These are phyloP conservation scores for Vitis hybrid DNA, from an alignment of 177 flowering plant genomes.

Conservation along the genomic window DNA sequence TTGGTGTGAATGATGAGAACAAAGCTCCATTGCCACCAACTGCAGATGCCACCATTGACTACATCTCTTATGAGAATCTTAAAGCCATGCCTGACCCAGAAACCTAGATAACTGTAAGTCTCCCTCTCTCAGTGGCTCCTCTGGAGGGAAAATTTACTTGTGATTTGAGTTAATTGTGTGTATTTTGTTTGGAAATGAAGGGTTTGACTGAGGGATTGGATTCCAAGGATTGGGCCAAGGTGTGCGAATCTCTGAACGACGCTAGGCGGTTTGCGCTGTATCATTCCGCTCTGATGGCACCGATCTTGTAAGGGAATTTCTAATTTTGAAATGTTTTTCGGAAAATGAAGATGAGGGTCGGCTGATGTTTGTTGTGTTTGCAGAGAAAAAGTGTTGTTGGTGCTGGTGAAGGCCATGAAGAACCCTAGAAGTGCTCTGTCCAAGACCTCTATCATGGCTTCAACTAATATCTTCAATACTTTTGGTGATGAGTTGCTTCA, in stretches of 20 bases:
- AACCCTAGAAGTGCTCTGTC: no score
- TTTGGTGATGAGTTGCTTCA: conserved; percentile 64
- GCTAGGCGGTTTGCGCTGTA: conserved; percentile 60
- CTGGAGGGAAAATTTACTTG: background rate
- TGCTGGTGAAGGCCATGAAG: no score
- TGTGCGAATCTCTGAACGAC: no score
- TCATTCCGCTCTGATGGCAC: conserved; percentile 62
- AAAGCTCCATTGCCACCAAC: conserved; percentile 32
- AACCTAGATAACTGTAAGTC: conserved; percentile 45
- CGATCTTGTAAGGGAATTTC: conserved; percentile 64
- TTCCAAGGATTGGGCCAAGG: no score
- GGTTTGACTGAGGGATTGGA: no score
- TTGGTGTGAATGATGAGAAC: conserved; percentile 64
- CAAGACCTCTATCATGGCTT: no score
- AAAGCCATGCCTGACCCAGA: conserved; percentile 68
- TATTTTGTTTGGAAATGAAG: conserved; percentile 30
- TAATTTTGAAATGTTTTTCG: no score
- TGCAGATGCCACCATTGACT: conserved; percentile 57
- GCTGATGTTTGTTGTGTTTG: no score
- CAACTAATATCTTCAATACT: no score
- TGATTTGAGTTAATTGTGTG: background rate
- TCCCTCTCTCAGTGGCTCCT: no score
- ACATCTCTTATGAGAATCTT: conserved; percentile 66
- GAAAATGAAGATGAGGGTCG: no score
- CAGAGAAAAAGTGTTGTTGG: no score